Evolutionary conservation across 2,329 filamentous ascomycete genomes (phyloP).

Genomic region (Magnaporthiopsis incrustans): DNA sequence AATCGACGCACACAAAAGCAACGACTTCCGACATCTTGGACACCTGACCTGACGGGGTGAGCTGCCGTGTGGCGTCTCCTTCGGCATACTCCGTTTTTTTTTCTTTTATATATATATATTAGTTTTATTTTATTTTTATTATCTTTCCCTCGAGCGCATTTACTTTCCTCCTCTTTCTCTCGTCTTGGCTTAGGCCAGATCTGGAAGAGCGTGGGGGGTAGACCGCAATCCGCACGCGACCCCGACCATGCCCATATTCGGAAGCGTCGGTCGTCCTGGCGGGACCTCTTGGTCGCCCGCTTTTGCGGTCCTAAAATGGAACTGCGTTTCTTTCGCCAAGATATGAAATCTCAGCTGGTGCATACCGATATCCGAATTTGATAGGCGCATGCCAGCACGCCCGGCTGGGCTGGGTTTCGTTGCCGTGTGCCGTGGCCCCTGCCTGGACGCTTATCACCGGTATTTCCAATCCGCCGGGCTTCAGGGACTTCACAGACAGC

Average conservation of each 20-base stretch:
- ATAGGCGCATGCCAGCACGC: too few species aligned
- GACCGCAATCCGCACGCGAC: too few species aligned
- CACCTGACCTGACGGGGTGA: not conserved
- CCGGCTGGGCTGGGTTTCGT: too few species aligned
- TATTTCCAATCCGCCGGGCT: too few species aligned
- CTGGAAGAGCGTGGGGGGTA: not conserved
- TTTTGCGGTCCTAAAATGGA: not conserved
- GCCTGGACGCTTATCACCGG: too few species aligned
- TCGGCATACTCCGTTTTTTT: not conserved
- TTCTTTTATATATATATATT: not conserved
- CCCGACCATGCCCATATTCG: not conserved
- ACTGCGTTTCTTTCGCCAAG: not conserved
- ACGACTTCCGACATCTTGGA: not conserved
- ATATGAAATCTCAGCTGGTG: not conserved
- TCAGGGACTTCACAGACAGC: too few species aligned
- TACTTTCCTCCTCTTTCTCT: not conserved
- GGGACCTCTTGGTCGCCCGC: too few species aligned
- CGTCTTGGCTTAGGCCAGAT: not conserved
- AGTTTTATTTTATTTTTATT: not conserved
- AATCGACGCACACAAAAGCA: not conserved
- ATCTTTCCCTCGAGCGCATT: not conserved
- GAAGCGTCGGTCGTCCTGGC: not conserved
- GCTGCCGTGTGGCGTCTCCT: not conserved
- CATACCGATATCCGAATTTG: too few species aligned
- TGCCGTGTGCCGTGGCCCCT: too few species aligned